Evolutionary conservation across 2,329 filamentous ascomycete species (phyloP).

Genomic region (Amauroascus verrucosus): DNA sequence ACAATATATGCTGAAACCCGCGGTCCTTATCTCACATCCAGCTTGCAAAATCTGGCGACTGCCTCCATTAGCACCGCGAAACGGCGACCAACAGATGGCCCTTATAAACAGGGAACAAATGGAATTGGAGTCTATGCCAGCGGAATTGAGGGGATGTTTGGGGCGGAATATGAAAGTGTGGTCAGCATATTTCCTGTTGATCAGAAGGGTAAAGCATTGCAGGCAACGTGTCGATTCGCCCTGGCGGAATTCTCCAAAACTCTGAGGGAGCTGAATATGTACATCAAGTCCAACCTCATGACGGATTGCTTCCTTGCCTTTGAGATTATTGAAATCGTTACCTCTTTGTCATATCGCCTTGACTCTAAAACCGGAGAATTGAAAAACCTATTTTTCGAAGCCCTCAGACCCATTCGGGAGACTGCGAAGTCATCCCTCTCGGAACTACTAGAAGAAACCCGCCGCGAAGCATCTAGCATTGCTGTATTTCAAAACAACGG

Average conservation of each 20-base stretch:
- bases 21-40: constrained; percentile 73
- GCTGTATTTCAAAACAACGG: constrained; percentile 67
- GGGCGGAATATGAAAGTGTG: constrained; percentile 84
- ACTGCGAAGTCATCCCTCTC: constrained; percentile 79
- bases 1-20: constrained; percentile 78
- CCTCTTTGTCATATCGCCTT: constrained; percentile 64
- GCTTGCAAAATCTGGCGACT: constrained; percentile 73
- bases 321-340: constrained; percentile 86
- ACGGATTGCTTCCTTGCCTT: constrained; percentile 94
- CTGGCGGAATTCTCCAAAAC: constrained; percentile 77
- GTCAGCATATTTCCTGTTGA: constrained; percentile 75
- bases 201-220: constrained; percentile 71
- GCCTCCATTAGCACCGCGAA: constrained; percentile 76
- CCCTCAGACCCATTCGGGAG: constrained; percentile 78
- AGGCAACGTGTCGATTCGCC: constrained; percentile 65
- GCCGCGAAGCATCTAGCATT: constrained; percentile 55
- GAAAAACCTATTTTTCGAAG: constrained; percentile 71
- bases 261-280: constrained; percentile 74
- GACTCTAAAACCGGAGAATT: constrained; percentile 77
- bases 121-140: constrained; percentile 83
- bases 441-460: constrained; percentile 74
- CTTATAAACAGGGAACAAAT: constrained; percentile 81
- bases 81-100: constrained; percentile 62
- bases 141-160: constrained; percentile 75
- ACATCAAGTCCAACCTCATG: constrained; percentile 73